Conservation (phyloP, 805 yeast genomes). For the Kodamaea hsintzibuensis region DNA sequence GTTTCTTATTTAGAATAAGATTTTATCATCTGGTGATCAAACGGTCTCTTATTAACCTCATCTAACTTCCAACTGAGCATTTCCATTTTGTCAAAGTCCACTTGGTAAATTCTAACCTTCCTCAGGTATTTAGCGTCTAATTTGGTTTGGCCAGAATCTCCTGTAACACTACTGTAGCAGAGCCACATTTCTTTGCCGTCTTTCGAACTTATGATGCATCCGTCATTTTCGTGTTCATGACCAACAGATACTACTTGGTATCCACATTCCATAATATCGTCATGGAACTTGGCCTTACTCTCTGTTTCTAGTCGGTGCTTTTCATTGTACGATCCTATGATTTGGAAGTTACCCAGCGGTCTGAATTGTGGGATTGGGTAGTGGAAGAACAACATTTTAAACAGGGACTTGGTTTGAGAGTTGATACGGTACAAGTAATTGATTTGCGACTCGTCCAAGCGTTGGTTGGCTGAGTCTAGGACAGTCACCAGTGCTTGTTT, state of each 20-base stretch:
- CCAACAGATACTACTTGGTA: conserved; percentile 42
- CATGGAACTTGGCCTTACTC: conserved; percentile 29
- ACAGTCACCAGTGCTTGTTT: conserved; percentile 29
- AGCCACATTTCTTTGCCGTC: conserved; percentile 29
- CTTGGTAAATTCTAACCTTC: conserved; percentile 35
- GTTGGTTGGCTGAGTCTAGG: conserved; percentile 33
- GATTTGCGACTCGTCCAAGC: conserved; percentile 34
- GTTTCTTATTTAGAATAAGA: not conserved
- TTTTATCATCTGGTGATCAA: conserved; percentile 26
- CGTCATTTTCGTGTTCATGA: conserved; percentile 47
- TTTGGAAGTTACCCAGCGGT: conserved; percentile 37
- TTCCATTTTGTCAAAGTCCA: conserved; percentile 24
- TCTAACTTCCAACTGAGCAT: conserved; percentile 41
- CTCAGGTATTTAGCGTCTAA: conserved; percentile 28
- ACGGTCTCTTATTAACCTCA: conserved; percentile 23
- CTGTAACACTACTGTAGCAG: conserved; percentile 41
- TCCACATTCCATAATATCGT: conserved; percentile 36
- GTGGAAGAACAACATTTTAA: conserved; percentile 39
- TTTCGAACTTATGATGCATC: conserved; percentile 32
- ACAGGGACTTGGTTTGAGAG: conserved; percentile 10
- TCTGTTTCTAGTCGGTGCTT: conserved; percentile 34
- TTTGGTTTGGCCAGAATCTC: conserved; percentile 34
- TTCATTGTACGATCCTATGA: conserved; percentile 41
- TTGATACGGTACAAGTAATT: conserved; percentile 32
- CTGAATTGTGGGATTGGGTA: conserved; percentile 45